Percentiles rank a stretch among this genome's conserved stretches.
Evolutionary conservation across 192 early-diverging fungal species (phyloP).

Genomic region (Entophlyctis helioformis): DNA sequence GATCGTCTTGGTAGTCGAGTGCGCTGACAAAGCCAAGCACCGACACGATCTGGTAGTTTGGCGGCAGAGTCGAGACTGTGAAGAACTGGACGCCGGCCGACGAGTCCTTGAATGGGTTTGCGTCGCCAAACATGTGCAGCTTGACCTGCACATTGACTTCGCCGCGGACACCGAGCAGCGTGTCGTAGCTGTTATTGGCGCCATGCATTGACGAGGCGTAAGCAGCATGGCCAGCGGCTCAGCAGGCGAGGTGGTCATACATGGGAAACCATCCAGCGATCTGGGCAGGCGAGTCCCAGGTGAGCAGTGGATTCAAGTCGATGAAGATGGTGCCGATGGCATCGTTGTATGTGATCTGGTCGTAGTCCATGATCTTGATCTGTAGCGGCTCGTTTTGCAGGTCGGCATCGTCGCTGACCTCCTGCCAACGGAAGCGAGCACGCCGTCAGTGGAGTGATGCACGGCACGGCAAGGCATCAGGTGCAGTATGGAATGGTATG

Average conservation of each 20-base stretch:
- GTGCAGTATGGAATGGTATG: too few species aligned
- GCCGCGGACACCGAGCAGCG: slow-evolving; percentile 57
- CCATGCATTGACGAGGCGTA: too few species aligned
- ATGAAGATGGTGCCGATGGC: slow-evolving; percentile 66
- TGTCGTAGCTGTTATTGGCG: slow-evolving; percentile 30
- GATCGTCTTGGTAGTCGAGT: slow-evolving; percentile 57
- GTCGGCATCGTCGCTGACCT: slow-evolving; percentile 62
- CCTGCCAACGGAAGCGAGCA: too few species aligned
- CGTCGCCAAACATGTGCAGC: slow-evolving; percentile 69
- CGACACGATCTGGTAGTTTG: slow-evolving; percentile 33
- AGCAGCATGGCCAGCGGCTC: not conserved
- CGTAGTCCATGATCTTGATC: slow-evolving; percentile 61
- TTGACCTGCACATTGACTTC: slow-evolving; percentile 61
- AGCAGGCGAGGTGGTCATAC: too few species aligned
- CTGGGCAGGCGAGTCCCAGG: slow-evolving; percentile 46
- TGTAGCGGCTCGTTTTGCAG: slow-evolving; percentile 77
- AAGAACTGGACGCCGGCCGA: slow-evolving; percentile 52
- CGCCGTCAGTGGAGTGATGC: too few species aligned
- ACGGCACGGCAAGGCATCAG: not conserved
- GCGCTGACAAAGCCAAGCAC: slow-evolving; percentile 65
- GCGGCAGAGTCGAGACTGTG: slow-evolving; percentile 41
- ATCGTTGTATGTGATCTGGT: slow-evolving; percentile 62
- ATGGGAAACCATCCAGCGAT: slow-evolving; percentile 74
- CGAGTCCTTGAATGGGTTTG: slow-evolving; percentile 61
- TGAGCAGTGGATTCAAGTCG: slow-evolving; percentile 65